Base-by-base conservation (phyloP, 1,139 yeast species). In the Geotrichum fermentans region DNA sequence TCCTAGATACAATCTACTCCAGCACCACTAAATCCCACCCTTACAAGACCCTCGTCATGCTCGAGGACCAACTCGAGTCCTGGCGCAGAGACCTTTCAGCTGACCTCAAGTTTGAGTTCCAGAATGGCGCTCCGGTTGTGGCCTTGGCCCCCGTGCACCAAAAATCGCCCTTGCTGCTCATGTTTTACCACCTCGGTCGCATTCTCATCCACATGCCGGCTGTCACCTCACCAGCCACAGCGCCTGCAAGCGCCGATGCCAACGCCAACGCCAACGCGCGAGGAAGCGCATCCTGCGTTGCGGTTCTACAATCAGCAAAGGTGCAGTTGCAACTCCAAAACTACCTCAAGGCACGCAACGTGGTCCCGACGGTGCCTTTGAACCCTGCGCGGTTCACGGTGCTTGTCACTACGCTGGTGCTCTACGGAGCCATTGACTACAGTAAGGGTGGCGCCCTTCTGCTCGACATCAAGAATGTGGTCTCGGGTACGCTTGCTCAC, bases 381-480 rank as follows among this genome's bases (percentile, higher is more conserved):
- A 86, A 85, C 59, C 70, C 81, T n/a, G 71, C 89, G 0, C 68
- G 94, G 51, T 78, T 83, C 52, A 79, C 80, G 58, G 80, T 89
- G 0, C 70, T 89, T 42, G 74, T 83, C 54, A 75, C 89, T 0
- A 69, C 87, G 16, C 64, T 87, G 49, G 85, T 86, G 18, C 87
- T 95, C 1, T 82, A 82, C 56, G 90, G 95, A 7, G 79, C 88
- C 0, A 71, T 88, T 51, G 96, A 87, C 56, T 87, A 86, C 62
- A 82, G 87, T 2, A 80, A 86, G 61, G 89, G 92, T 22, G 96
- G 96, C 0, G 82, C 92, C 0, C 67, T 88, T 50, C 80, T 82
- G 59, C 84, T 79, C 60, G 87, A 82, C 46, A 80, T 83, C 63
- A 83, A 80, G 55, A 73, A 69, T 42, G 52, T 61, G 29, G 50